phyloP scores from a whole-genome alignment of 1,284 basidiomycete species.

The Phellopilus nigrolimitatus region DNA sequence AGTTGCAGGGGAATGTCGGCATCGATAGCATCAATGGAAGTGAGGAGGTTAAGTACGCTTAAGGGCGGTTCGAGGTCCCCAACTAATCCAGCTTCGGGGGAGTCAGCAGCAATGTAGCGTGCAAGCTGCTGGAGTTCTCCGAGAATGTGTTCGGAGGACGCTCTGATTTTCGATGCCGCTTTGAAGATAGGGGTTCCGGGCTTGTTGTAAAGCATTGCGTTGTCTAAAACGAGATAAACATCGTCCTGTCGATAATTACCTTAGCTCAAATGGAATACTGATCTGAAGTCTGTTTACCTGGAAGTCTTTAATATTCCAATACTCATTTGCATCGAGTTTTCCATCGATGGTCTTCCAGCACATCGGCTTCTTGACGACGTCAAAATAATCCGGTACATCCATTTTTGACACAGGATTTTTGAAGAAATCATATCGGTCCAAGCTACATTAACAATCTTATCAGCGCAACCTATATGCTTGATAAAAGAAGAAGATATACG shows the following conservation, averaged over 20 bases:
- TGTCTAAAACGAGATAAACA: constrained; percentile 76
- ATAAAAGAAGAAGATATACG: constrained; percentile 41
- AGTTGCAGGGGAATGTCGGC: constrained; percentile 49
- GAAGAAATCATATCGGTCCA: constrained; percentile 75
- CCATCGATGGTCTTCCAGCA: constrained; percentile 79
- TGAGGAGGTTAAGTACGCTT: constrained; percentile 48
- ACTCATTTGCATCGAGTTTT: constrained; percentile 76
- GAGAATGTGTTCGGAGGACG: constrained; percentile 53
- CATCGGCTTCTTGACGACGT: constrained; percentile 86
- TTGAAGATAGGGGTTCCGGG: constrained; percentile 70
- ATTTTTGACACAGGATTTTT: constrained; percentile 73
- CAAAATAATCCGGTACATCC: constrained; percentile 91
- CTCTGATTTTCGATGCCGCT: constrained; percentile 66
- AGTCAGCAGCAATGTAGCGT: constrained; percentile 5
- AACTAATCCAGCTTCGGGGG: constrained; percentile 23
- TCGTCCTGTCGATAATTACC: constrained; percentile 54
- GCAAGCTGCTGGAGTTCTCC: constrained; percentile 45
- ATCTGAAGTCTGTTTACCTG: constrained; percentile 45
- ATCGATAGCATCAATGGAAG: constrained; percentile 46
- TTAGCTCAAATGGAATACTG: neutral
- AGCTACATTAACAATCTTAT: constrained; percentile 38
- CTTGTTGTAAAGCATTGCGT: constrained; percentile 87
- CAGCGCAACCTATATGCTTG: no score
- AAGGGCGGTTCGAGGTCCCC: constrained; percentile 73
- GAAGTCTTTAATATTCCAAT: constrained; percentile 74